Evolutionary conservation across 1,139 yeast species (phyloP), one percentile per base, ranked within the genome.

Genomic region (Ogataea hybrid): DNA sequence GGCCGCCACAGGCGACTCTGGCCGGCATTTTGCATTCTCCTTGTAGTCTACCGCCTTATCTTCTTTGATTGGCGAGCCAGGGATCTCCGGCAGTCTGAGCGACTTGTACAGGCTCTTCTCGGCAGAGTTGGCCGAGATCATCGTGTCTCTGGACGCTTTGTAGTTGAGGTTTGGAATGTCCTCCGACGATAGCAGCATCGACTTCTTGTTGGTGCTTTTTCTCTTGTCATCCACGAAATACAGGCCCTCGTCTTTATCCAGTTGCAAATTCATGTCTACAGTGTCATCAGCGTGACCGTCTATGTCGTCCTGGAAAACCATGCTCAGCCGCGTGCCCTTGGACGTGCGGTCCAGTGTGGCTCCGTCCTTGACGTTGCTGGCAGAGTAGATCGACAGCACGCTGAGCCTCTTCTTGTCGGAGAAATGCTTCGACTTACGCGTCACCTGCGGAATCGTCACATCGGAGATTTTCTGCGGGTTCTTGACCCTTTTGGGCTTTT

Each of bases 321-420:
- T 51, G 35, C 56, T 51, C 23, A 49, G 28, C 29, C 58, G 46
- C 9, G 54, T 46, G 25, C 41, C 41, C 33, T 49, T 51, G 7
- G 58, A 52, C 30, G 40, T 23, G 34, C 51, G 41, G 41, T 42
- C 37, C 53, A 59, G 34, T 56, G 63, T 17, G 67, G 68, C 39
- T 42, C 80, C 25, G 27, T 33, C 29, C 32, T 18, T 22, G 25
- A 21, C 14, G 32, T 38, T 28, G 23, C 37, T 22, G 3, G 89
- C 79, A 1, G 89, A 82, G 52, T 81, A 80, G 64, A 82, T 68
- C 1, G 89, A 81, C 40, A 84, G 63, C 9, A 83, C 84, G 16
- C 88, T 81, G 38, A 82, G 67, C 55, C 92, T 72, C 63, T 81
- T 83, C 57, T 78, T 79, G 42, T 73, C 73, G 32, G 81, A 73